Base-by-base conservation (phyloP, 257 asterid genomes). In the Solanum infundibuliforme region DNA sequence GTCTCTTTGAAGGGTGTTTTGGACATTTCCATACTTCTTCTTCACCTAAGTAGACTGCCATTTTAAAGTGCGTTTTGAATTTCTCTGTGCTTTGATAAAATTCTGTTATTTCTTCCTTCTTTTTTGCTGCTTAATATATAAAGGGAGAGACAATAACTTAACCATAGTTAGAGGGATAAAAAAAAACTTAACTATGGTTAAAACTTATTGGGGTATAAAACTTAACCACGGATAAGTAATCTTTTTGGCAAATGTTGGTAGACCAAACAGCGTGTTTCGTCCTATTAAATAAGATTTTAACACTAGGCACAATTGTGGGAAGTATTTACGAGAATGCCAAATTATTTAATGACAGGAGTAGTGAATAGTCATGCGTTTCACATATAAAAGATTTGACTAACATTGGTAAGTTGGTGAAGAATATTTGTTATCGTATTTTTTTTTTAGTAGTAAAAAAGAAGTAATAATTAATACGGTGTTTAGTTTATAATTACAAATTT, bases 21-120 rank as follows among this genome's bases (percentile, higher is more conserved):
- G 92, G 95, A 83, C 98, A 94, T 91, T 94, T 94, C 95, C 95
- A 95, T 5, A 89, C 92, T 74, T 92, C 92, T 52, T 94, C 98
- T 86, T 94, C 98, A 13, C 84, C 98, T 1, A 87, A 83, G 60
- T 90, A 92, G 32, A 86, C 86, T 43, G 93, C 93, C 95, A 94
- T 94, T 31, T 81, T 25, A 20, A 43, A 81, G 69, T 43, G 31
- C 12, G 23, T 34, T 81, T 6, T 29, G 41, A 29, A 81, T 16
- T 46, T 29, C 85, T 46, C 68, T 81, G n/a, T 18, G 32, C 12
- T 12, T 29, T 81, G 85, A 81, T 81, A 46, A 18, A 55, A 35
- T 13, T 32, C 34, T 46, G 38, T 43, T 27, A 5, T 43, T 8
- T 79, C 39, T 4, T 31, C 65, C 65, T 76, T 7, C n/a, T n/a